Base-by-base conservation (phyloP, 1,139 yeast genomes). In the Pichia sp. region DNA sequence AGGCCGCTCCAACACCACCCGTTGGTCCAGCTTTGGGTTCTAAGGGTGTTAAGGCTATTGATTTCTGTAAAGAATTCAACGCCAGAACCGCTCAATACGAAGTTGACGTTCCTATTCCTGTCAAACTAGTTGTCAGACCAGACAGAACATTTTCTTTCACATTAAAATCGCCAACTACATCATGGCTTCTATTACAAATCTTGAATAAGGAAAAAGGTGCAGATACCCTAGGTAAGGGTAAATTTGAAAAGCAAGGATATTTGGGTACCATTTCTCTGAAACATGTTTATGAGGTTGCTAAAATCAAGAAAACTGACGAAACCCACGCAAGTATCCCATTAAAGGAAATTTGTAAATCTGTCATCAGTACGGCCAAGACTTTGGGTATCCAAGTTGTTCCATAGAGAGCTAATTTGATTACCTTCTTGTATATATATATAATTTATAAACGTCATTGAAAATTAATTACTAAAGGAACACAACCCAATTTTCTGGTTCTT, bases 1-100 rank as follows among this genome's bases (percentile, higher is more conserved):
- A 88, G 63, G 99, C 99, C 0, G 94, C 97, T 1, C 98, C 99
- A 38, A 84, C 96, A 1, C 99, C 99, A 34, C 99, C 99, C 5
- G 97, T 92, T 27, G 98, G 99, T 53, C 99, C 99, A 36, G 98
- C 98, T 0, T 72, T 92, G 46, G 99, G 98, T 54, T 92, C 98
- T 49, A 90, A 92, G 64, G 99, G 98, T 70, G 95, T 92, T 47
- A 94, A 94, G 64, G 97, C 98, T 52, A 94, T 92, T 59, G 98
- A 94, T 64, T 92, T 92, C 61, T 92, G 98, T 71, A 94, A 92
- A 66, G 97, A 92, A 64, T 94, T 94, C 71, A 92, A 94, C 64
- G 98, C 98, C 38, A 80, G 96, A 65, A 88, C 97, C 11, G 95
- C 96, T 16, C 80, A 81, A 56, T 81, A 76, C 59, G 75, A 75